Percentiles rank a stretch among this genome's conserved stretches.
Evolutionary conservation across 2,329 filamentous ascomycete genomes (phyloP).

Genomic region (Diaporthe velutina): DNA sequence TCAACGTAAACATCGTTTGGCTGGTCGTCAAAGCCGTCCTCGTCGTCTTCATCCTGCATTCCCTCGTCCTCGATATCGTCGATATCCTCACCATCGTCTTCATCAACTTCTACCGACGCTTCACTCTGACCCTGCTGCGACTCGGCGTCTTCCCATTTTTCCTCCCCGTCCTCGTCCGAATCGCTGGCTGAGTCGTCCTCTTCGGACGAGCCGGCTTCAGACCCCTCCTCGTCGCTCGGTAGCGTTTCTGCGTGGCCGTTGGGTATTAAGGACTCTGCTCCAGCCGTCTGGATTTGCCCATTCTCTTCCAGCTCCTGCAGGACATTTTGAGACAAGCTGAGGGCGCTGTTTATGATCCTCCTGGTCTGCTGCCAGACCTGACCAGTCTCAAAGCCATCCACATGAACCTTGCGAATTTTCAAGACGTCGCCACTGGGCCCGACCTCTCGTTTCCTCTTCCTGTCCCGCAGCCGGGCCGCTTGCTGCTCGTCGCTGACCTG

Average conservation of each 20-base stretch:
- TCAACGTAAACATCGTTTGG: slow-evolving; percentile 70
- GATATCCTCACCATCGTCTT: slow-evolving; percentile 47
- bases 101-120: slow-evolving; percentile 46
- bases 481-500: slow-evolving; percentile 81
- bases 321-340: slow-evolving; percentile 61
- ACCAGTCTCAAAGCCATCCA: slow-evolving; percentile 86
- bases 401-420: slow-evolving; percentile 85
- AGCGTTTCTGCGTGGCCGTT: slow-evolving; percentile 47
- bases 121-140: slow-evolving; percentile 44
- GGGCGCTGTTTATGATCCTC: slow-evolving; percentile 76
- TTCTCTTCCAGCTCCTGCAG: slow-evolving; percentile 64
- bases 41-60: slow-evolving; percentile 49
- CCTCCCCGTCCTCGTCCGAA: slow-evolving; percentile 54
- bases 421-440: slow-evolving; percentile 66
- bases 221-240: slow-evolving; percentile 53
- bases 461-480: slow-evolving; percentile 72
- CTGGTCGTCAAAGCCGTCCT: slow-evolving; percentile 60
- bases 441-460: slow-evolving; percentile 80
- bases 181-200: slow-evolving; percentile 41
- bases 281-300: slow-evolving; percentile 39
- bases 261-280: slow-evolving; percentile 14
- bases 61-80: slow-evolving; percentile 50
- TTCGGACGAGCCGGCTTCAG: slow-evolving; percentile 48
- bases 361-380: slow-evolving; percentile 97
- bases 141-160: slow-evolving; percentile 50